Percentiles rank a stretch among this genome's conserved stretches.
Conservation (phyloP, 2,329 filamentous ascomycete genomes). For the Echinosphaeria canescens region DNA sequence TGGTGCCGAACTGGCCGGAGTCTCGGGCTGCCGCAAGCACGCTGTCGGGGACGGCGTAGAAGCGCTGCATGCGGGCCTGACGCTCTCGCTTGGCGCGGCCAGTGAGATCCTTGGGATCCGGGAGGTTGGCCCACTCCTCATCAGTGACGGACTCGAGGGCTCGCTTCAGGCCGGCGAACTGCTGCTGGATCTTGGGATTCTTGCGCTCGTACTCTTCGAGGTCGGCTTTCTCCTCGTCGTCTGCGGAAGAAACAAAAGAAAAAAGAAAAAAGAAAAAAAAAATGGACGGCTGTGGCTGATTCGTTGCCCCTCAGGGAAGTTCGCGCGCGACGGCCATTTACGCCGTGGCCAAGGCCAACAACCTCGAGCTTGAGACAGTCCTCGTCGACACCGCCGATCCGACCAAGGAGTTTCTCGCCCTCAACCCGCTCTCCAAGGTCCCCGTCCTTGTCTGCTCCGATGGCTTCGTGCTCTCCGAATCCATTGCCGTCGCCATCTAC, state of each 20-base stretch:
- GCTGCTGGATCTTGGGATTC: conserved; percentile 95
- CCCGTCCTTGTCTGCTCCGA: conserved; percentile 85
- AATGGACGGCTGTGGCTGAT: too few relatives aligned
- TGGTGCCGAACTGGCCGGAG: conserved; percentile 64
- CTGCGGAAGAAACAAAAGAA: conserved; percentile 3
- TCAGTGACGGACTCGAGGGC: conserved; percentile 74
- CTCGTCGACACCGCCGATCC: conserved; percentile 44
- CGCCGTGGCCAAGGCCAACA: conserved; percentile 94
- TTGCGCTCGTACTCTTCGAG: conserved; percentile 89
- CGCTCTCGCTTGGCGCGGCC: conserved; percentile 78
- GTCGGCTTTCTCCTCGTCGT: conserved; percentile 81
- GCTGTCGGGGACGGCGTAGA: conserved; percentile 94
- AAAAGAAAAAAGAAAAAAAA: too few relatives aligned
- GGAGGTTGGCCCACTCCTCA: conserved; percentile 90
- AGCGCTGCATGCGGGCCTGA: conserved; percentile 62
- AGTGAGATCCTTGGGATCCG: conserved; percentile 90
- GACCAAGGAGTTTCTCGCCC: conserved; percentile 58
- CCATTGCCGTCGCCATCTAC: conserved; percentile 93
- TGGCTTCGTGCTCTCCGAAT: conserved; percentile 75
- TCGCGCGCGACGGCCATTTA: conserved; percentile 75
- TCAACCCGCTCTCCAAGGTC: conserved; percentile 78
- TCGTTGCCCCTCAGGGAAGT: too few relatives aligned
- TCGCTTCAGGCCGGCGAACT: conserved; percentile 91
- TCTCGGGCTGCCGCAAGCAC: conserved; percentile 76
- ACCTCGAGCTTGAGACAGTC: conserved; percentile 75